These are phyloP conservation scores for Coemansia reversa DNA, from an alignment of 192 early-diverging fungal genomes.

Conservation along the genomic window DNA sequence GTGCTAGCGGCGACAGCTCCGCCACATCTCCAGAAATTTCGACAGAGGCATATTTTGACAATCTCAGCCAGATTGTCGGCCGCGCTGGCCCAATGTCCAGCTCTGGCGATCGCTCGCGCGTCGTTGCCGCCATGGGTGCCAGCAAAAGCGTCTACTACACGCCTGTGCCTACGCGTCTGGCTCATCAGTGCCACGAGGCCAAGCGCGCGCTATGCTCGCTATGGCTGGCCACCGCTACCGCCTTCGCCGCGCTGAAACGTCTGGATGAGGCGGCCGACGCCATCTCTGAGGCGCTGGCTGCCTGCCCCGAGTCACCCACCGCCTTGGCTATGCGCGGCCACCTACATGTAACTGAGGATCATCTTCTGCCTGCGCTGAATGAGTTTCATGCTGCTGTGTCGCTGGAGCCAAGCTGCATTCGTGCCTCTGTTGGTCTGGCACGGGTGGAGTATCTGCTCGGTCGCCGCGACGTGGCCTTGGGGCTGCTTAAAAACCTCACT, in stretches of 20 bases:
- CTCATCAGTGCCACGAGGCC: conserved; percentile 31
- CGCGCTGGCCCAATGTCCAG: conserved; percentile 11
- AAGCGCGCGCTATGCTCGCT: conserved; percentile 41
- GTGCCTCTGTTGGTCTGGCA: conserved; percentile 46
- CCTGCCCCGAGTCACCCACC: conserved; percentile 47
- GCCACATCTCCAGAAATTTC: conserved; percentile 18
- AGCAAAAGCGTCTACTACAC: conserved; percentile 38
- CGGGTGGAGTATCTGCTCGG: conserved; percentile 43
- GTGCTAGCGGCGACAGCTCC: conserved; percentile 22
- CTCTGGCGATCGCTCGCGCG: conserved; percentile 1
- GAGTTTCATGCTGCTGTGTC: conserved; percentile 54
- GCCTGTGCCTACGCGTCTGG: conserved; percentile 29
- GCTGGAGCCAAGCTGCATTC: conserved; percentile 41
- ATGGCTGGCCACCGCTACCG: conserved; percentile 43
- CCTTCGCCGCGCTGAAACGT: conserved; percentile 35
- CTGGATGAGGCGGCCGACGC: conserved; percentile 40
- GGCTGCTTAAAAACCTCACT: conserved; percentile 50
- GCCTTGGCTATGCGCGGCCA: conserved; percentile 51
- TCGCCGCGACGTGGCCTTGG: conserved; percentile 47
- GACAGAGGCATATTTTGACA: conserved; percentile 45
- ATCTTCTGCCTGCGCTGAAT: conserved; percentile 32
- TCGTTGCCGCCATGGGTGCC: conserved; percentile 8
- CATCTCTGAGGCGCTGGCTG: conserved; percentile 39
- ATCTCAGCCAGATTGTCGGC: conserved; percentile 9
- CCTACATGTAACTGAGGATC: conserved; percentile 26